Conservation (phyloP, 441 rosid species). For the Gossypium schwendimanii region DNA sequence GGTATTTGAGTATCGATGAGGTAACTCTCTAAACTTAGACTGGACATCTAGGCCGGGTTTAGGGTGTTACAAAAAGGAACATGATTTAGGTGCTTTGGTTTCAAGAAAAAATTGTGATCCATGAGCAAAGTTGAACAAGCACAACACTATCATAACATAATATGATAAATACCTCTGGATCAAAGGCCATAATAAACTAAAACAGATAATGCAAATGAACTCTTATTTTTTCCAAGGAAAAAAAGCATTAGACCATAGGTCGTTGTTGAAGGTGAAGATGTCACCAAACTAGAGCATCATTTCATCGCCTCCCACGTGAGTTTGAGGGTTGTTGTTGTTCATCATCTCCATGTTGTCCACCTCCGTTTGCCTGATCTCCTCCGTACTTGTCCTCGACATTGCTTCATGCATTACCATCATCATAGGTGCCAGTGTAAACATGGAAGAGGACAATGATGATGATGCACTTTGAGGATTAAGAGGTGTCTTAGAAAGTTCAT, state of each 20-base stretch:
- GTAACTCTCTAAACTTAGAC: too few species aligned
- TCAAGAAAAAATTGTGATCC: too few species aligned
- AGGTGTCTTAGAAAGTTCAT: not conserved
- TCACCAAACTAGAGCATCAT: constrained; percentile 3
- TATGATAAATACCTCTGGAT: not conserved
- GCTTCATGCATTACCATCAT: not conserved
- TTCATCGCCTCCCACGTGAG: not conserved
- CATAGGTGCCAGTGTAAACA: not conserved
- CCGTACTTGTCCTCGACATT: not conserved
- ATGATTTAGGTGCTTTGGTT: too few species aligned
- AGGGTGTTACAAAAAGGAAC: too few species aligned
- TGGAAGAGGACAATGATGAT: not conserved
- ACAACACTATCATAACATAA: not conserved
- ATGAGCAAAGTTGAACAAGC: not conserved
- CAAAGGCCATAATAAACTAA: not conserved
- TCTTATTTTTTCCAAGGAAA: not conserved
- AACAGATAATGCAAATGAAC: not conserved
- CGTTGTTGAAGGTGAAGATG: not conserved
- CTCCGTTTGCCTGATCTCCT: not conserved
- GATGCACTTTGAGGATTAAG: not conserved
- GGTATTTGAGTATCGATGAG: too few species aligned
- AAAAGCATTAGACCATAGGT: constrained; percentile 2
- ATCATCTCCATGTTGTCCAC: not conserved
- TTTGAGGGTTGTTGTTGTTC: not conserved
- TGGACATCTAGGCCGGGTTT: too few species aligned